phyloP scores from a whole-genome alignment of 208 protist genomes.

The Blastocrithidia nonstop region DNA sequence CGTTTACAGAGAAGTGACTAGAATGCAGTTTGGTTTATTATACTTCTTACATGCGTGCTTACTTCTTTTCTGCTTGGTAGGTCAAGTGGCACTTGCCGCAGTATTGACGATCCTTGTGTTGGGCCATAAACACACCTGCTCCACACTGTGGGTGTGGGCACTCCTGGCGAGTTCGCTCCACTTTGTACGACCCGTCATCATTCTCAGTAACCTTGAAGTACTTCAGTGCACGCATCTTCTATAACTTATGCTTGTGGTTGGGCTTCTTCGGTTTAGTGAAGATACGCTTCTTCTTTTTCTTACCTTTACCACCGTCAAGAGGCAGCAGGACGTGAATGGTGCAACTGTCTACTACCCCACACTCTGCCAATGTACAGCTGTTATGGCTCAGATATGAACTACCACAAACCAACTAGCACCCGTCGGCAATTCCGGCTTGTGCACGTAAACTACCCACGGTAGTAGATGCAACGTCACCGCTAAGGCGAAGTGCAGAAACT shows the following conservation, averaged over 20 bases:
- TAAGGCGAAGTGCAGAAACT: no score
- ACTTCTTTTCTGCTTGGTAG: conserved; percentile 60
- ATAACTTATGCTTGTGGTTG: conserved; percentile 97
- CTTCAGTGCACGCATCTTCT: conserved; percentile 98
- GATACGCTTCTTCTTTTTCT: conserved; percentile 99
- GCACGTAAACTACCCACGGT: no score
- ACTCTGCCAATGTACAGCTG: no score
- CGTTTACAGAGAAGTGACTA: background rate
- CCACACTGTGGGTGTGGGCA: conserved; percentile 93
- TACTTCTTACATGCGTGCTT: conserved; percentile 3
- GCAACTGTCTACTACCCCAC: conserved; percentile 16
- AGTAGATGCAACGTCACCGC: no score
- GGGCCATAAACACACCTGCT: conserved; percentile 97
- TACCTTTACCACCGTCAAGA: conserved; percentile 88
- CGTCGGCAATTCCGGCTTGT: no score
- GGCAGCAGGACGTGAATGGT: conserved; percentile 82
- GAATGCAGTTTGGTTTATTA: background rate
- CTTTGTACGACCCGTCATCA: conserved; percentile 93
- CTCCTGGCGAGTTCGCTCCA: conserved; percentile 91
- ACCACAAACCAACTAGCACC: no score
- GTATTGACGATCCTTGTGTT: conserved; percentile 97
- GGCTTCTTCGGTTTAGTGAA: conserved; percentile 99
- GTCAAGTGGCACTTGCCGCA: conserved; percentile 99
- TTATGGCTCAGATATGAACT: no score
- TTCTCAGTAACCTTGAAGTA: conserved; percentile 98